Evolutionary conservation across 2,329 filamentous ascomycete species (phyloP), one percentile per base, ranked within the genome.

Genomic region (Neofusicoccum cordaticola): DNA sequence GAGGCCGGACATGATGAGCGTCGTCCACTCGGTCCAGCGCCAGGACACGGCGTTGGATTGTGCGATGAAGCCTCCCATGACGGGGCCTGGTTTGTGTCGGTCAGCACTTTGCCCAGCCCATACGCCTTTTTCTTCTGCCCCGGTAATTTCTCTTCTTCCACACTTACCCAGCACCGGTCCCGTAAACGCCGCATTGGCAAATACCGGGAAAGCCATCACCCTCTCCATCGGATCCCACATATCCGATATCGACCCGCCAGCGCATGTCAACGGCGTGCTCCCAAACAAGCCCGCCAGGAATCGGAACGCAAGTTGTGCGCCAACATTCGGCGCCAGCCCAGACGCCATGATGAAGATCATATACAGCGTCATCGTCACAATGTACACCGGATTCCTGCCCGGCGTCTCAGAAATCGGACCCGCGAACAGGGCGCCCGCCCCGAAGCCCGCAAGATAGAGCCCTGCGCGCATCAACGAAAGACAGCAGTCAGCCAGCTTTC

Each of bases 201-300:
- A 84, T 2, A 84, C 69, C 0, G 83, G 83, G 64, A 85, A 85
- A 9, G 78, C 78, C 56, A 80, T 81, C 0, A 81, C 81, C 56
- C 81, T 75, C 67, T 85, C 82, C 35, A 82, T 72, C 0, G 81
- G 77, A 48, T 74, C 76, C 72, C 80, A 84, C 39, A 84, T 72
- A 68, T 84, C 83, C 6, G 76, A 73, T 5, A 83, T 74, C 1
- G 76, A 78, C 2, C 81, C 81, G 1, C 81, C 81, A 7, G 80
- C 80, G 67, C 71, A 83, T 47, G 75, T 82, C 67, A 77, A 73
- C 19, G 75, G 82, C 60, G 77, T 83, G 68, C 73, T 79, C 66
- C 72, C 80, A 62, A 81, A 83, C 53, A 83, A 71, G 2, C 83
- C 82, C 2, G 83, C 79, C 3, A 85, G 68, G 66, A 83, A 84